Percentiles rank a stretch among this genome's conserved stretches.
These are phyloP conservation scores for Monosporozyma yasuniensis DNA, from an alignment of 805 yeast species.

Conservation along the genomic window DNA sequence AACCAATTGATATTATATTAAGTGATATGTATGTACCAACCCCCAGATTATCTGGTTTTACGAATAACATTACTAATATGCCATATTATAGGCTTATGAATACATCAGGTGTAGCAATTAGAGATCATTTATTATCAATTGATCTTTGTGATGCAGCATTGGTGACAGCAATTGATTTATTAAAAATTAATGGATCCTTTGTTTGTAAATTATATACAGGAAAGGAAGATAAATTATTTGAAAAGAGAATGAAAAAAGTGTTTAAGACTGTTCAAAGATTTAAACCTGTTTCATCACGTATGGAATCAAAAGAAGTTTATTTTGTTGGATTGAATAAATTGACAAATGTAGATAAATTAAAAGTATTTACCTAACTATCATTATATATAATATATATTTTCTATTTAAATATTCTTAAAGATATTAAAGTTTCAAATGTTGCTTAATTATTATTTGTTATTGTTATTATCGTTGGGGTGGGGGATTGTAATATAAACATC, in stretches of 20 bases:
- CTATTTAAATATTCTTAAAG: too few relatives aligned
- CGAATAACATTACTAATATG: slow-evolving; percentile 59
- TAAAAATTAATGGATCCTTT: slow-evolving; percentile 61
- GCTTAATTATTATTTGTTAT: background rate
- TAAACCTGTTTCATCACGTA: slow-evolving; percentile 76
- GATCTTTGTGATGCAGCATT: slow-evolving; percentile 88
- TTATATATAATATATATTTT: background rate
- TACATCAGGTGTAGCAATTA: slow-evolving; percentile 71
- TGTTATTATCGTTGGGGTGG: background rate
- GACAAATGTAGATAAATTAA: slow-evolving; percentile 34
- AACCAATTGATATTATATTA: slow-evolving; percentile 54
- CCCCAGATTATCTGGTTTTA: slow-evolving; percentile 32
- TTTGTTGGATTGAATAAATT: slow-evolving; percentile 57
- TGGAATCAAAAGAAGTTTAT: slow-evolving; percentile 75
- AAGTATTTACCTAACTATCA: slow-evolving; percentile 31
- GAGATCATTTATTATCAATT: slow-evolving; percentile 77
- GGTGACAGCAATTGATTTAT: slow-evolving; percentile 59
- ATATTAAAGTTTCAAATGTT: too few relatives aligned
- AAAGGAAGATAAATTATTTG: slow-evolving; percentile 59
- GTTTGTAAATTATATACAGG: slow-evolving; percentile 86
- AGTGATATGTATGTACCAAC: slow-evolving; percentile 79
- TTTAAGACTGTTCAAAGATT: slow-evolving; percentile 57
- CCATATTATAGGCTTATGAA: slow-evolving; percentile 89
- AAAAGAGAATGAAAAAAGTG: slow-evolving; percentile 44
- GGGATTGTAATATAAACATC: background rate